Base-by-base conservation (phyloP, 306 rosid genomes). In the Chamaecrista fasciculata region DNA sequence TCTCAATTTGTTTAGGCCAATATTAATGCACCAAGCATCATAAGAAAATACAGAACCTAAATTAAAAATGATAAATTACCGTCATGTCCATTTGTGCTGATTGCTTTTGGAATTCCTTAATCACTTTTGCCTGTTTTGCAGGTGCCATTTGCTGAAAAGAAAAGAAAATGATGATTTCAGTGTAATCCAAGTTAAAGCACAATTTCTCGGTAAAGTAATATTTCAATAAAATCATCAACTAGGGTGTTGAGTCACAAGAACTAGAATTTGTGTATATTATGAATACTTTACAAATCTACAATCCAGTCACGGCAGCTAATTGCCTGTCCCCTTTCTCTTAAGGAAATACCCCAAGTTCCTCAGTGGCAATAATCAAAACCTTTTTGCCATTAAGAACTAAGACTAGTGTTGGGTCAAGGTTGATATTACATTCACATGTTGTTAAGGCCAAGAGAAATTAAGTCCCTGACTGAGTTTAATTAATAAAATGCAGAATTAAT, bases 11-110 rank as follows among this genome's bases (percentile, higher is more conserved):
- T 31, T 59, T 60, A 47, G 25, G 28, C 52, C 9, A 50, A 58
- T 62, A 60, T 16, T 34, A 42, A 52, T 62, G 62, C 72, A 53
- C 51, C 50, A 53, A 62, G 59, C 66, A 29, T 50, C 72, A 59
- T 36, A 24, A 61, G 33, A 63, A 50, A 43, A 65, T 19, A 64
- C 19, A 70, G 44, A 59, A 55, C 2, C 74, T 50, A 52, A 36
- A 48, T n/a, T 12, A 16, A 63, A 76, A 67, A 24, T 56, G 11
- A 51, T 52, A 67, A 72, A 48, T 86, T 89, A 92, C 98, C 87
- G 98, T 93, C 96, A 88, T 90, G 85, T 93, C 98, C 89, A 93
- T 50, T 73, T 93, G 98, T 63, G 98, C 90, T 0, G 98, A 88
- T 80, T 93, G 96, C 86, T 85, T 88, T 82, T 93, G 96, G 76